Conservation (phyloP, 192 early-diverging fungal genomes). For the Backusella liffmaniae region DNA sequence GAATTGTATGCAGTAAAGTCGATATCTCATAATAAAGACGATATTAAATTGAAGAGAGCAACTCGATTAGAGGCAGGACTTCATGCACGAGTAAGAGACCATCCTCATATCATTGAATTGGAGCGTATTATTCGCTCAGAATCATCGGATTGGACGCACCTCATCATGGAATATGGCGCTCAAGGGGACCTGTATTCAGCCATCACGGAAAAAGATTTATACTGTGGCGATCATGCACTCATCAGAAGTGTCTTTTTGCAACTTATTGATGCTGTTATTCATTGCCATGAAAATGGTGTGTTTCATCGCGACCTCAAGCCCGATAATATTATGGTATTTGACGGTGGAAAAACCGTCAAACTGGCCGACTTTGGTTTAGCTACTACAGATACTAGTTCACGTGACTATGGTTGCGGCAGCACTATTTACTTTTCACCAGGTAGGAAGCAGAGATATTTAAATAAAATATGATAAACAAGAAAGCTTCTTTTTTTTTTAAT, state of each 20-base stretch:
- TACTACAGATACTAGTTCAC: slow-evolving; percentile 76
- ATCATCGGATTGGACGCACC: slow-evolving; percentile 53
- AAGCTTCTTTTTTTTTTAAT: background rate
- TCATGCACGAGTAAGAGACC: slow-evolving; percentile 60
- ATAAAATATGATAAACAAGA: background rate
- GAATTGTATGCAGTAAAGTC: slow-evolving; percentile 71
- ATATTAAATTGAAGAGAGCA: slow-evolving; percentile 49
- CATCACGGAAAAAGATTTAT: slow-evolving; percentile 81
- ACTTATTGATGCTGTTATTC: slow-evolving; percentile 78
- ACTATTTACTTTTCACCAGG: slow-evolving; percentile 59
- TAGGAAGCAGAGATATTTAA: slow-evolving; percentile 7
- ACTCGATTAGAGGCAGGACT: slow-evolving; percentile 69
- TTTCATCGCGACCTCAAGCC: slow-evolving; percentile 94
- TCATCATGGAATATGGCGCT: slow-evolving; percentile 74
- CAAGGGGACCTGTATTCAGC: slow-evolving; percentile 96
- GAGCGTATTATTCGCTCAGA: slow-evolving; percentile 62
- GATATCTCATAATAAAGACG: slow-evolving; percentile 57
- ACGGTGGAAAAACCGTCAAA: slow-evolving; percentile 69
- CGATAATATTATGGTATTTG: slow-evolving; percentile 66
- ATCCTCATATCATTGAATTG: slow-evolving; percentile 67
- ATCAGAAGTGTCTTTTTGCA: slow-evolving; percentile 81
- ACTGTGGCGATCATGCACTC: slow-evolving; percentile 64
- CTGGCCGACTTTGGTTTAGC: slow-evolving; percentile 93
- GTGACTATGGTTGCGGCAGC: slow-evolving; percentile 87
- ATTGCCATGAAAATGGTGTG: slow-evolving; percentile 68